Percentiles rank a stretch among this genome's conserved stretches.
Evolutionary conservation across 805 yeast genomes (phyloP).

Genomic region (Grigorovia jiainica): DNA sequence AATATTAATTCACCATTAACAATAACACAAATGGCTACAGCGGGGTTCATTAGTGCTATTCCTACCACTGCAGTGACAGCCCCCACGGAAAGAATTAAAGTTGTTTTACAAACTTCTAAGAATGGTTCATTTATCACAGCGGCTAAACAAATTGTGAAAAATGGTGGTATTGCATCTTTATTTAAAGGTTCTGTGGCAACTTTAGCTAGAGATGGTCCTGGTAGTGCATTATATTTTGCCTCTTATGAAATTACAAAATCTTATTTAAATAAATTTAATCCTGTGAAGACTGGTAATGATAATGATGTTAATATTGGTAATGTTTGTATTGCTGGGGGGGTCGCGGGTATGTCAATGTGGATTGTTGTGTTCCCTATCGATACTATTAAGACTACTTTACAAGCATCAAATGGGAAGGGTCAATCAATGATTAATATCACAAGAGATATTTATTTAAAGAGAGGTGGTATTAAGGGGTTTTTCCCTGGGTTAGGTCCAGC

Average conservation of each 20-base stretch:
- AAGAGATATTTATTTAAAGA: slow-evolving; percentile 47
- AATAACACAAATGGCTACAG: slow-evolving; percentile 68
- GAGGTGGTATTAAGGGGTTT: slow-evolving; percentile 81
- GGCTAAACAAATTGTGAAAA: slow-evolving; percentile 55
- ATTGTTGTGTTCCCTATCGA: slow-evolving; percentile 90
- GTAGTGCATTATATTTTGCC: slow-evolving; percentile 91
- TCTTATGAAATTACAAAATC: slow-evolving; percentile 79
- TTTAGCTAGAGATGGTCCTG: slow-evolving; percentile 94
- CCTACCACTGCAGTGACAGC: slow-evolving; percentile 97
- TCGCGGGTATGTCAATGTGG: slow-evolving; percentile 98
- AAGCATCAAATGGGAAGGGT: slow-evolving; percentile 28
- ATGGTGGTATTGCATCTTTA: slow-evolving; percentile 77
- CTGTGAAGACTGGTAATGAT: slow-evolving; percentile 18
- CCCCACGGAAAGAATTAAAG: slow-evolving; percentile 93
- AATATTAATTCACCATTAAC: slow-evolving; percentile 35
- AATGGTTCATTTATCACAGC: slow-evolving; percentile 30
- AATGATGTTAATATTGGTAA: slow-evolving; percentile 60
- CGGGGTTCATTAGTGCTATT: slow-evolving; percentile 89
- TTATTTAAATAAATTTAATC: slow-evolving; percentile 35
- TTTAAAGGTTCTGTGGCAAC: slow-evolving; percentile 91
- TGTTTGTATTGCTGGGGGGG: slow-evolving; percentile 85
- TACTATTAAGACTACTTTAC: slow-evolving; percentile 60
- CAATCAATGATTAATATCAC: slow-evolving; percentile 58
- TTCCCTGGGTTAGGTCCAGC: slow-evolving; percentile 99
- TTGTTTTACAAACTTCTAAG: slow-evolving; percentile 71